Evolutionary conservation across 345 rosid species (phyloP).

Genomic region (thale cress (Arabidopsis thaliana)): DNA sequence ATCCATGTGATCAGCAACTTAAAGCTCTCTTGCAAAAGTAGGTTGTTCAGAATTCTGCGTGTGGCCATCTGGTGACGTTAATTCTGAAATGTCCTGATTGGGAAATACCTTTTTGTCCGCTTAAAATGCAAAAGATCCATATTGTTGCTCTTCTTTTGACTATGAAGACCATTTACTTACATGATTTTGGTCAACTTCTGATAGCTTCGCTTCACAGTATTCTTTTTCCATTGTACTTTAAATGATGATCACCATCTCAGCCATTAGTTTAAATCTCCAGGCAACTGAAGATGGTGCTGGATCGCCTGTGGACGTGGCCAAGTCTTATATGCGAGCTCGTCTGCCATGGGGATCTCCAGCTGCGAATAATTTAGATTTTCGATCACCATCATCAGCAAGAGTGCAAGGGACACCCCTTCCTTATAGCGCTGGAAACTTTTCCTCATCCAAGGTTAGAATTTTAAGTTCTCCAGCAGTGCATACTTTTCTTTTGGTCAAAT

Average conservation of each 20-base stretch:
- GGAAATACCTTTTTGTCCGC: not conserved
- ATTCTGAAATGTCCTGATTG: not conserved
- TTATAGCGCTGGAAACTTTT: slow-evolving; percentile 48
- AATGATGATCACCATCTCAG: slow-evolving; percentile 26
- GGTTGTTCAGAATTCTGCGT: slow-evolving; percentile 13
- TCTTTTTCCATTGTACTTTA: slow-evolving; percentile 25
- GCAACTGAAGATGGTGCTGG: slow-evolving; percentile 59
- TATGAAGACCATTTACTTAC: not conserved
- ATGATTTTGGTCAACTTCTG: slow-evolving; percentile 1
- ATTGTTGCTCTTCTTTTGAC: slow-evolving; percentile 13
- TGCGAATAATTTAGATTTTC: slow-evolving; percentile 44
- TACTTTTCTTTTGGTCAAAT: slow-evolving; percentile 28
- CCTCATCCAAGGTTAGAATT: slow-evolving; percentile 62
- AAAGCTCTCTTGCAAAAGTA: slow-evolving; percentile 10
- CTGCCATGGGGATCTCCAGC: slow-evolving; percentile 82
- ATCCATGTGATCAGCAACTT: slow-evolving; percentile 11
- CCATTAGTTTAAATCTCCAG: slow-evolving; percentile 43
- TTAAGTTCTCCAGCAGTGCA: slow-evolving; percentile 6
- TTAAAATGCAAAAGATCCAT: not conserved
- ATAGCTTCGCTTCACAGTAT: slow-evolving; percentile 10
- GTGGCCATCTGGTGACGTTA: slow-evolving; percentile 1
- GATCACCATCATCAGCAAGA: slow-evolving; percentile 54
- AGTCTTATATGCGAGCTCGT: slow-evolving; percentile 74
- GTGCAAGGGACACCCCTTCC: slow-evolving; percentile 56
- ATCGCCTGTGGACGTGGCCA: slow-evolving; percentile 85